Base-by-base conservation (phyloP, 805 yeast species). In the Torulaspora delbrueckii region DNA sequence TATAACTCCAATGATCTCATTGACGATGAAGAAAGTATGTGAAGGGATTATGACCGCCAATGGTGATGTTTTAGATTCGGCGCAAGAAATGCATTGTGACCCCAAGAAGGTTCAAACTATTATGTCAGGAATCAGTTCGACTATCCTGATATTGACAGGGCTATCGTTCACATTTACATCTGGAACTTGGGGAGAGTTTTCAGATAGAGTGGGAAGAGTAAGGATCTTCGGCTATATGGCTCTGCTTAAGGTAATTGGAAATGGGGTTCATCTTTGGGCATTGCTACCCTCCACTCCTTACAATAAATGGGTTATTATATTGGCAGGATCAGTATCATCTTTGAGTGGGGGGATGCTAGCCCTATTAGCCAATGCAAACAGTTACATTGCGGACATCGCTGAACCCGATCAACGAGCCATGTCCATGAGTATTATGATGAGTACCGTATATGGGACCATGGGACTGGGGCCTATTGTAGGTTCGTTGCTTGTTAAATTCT, bases 341-440 rank as follows among this genome's bases (percentile, higher is more conserved):
- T 42, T 75, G 3, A 76, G 82, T n/a, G 96, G 96, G 19, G 84
- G 88, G 0, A 40, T 75, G 7, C 63, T 78, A 48, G 72, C 81
- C 5, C 55, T 82, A 27, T 56, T 84, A 41, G 77, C 83, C 8
- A 66, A 84, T 25, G 68, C 79, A 9, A 82, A 82, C 58, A 78
- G 90, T 48, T 88, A 86, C 58, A 73, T 85, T 13, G 71, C 87
- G 3, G 96, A 88, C 66, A 79, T 86, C 32, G 81, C 81, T 5
- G 82, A 80, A 16, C 75, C 86, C 1, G 72, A 70, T 27, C 71
- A 76, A 45, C 68, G 95, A 50, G 74, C 79, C 19, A 72, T 76
- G 43, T 70, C 75, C 16, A 68, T 86, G 52, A 86, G 90, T 9
- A 66, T 78, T 24, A 67, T 77, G 22, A 69, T 76, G 59, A 86